Percentiles rank a stretch among this genome's conserved stretches.
These are phyloP conservation scores for Cenococcum geophilum DNA, from an alignment of 495 filamentous ascomycete genomes.

Conservation along the genomic window DNA sequence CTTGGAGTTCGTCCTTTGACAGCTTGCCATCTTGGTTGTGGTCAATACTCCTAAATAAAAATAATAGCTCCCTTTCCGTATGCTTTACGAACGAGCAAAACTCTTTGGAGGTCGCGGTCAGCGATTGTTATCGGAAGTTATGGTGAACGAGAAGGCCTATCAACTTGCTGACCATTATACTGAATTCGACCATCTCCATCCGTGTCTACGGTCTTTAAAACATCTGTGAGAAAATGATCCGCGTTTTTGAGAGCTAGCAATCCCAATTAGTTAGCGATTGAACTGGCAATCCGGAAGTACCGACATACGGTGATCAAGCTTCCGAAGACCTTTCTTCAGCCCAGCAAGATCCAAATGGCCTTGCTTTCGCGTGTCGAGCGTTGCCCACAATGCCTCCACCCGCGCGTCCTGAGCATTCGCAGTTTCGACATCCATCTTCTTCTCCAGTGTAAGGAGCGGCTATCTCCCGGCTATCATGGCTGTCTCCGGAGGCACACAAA, in stretches of 20 bases:
- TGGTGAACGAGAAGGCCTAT: neutral
- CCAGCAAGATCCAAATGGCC: slow-evolving; percentile 77
- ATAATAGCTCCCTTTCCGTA: slow-evolving; percentile 73
- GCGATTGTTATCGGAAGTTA: neutral
- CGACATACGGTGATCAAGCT: slow-evolving; percentile 86
- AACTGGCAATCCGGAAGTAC: slow-evolving; percentile 5
- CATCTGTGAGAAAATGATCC: slow-evolving; percentile 71
- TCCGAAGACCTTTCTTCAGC: slow-evolving; percentile 74
- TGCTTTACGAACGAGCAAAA: slow-evolving; percentile 81
- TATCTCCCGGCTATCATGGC: slow-evolving; percentile 31
- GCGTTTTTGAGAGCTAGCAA: slow-evolving; percentile 83
- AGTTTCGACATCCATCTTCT: slow-evolving; percentile 39
- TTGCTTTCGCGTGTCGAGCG: slow-evolving; percentile 66
- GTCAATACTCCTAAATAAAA: slow-evolving; percentile 84
- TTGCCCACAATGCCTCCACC: slow-evolving; percentile 72
- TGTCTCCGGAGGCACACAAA: slow-evolving; percentile 9
- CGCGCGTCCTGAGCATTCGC: slow-evolving; percentile 66
- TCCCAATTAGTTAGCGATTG: slow-evolving; percentile 19
- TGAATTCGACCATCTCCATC: slow-evolving; percentile 84
- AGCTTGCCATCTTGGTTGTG: slow-evolving; percentile 80
- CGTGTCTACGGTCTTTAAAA: slow-evolving; percentile 75
- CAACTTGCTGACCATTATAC: slow-evolving; percentile 62
- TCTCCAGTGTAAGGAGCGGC: slow-evolving; percentile 14
- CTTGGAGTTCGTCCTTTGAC: slow-evolving; percentile 72
- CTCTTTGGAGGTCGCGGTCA: slow-evolving; percentile 48